Evolutionary conservation across 2,329 filamentous ascomycete genomes (phyloP).

Genomic region (Arthroderma sp.): DNA sequence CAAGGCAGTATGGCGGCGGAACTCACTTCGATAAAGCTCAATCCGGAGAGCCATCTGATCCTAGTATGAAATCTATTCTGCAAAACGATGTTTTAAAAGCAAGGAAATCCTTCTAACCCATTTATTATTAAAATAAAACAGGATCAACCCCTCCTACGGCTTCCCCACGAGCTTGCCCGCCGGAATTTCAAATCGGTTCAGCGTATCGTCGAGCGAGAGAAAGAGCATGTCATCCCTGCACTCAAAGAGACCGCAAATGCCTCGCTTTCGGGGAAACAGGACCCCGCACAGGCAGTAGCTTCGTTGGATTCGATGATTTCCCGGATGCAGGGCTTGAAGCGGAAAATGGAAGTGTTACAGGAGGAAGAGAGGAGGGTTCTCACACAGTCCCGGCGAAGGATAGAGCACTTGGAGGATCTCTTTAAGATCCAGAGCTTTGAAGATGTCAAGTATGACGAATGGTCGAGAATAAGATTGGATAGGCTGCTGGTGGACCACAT

Average conservation of each 20-base stretch:
- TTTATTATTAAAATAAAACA: conserved; percentile 21
- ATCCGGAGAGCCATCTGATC: conserved; percentile 37
- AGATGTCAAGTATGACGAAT: conserved; percentile 86
- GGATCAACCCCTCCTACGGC: conserved; percentile 88
- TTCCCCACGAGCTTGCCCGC: conserved; percentile 82
- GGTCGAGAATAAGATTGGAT: conserved; percentile 71
- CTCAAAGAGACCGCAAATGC: conserved; percentile 45
- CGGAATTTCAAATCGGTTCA: conserved; percentile 79
- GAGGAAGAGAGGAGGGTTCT: conserved; percentile 71
- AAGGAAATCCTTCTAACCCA: neutral
- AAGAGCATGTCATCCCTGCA: conserved; percentile 33
- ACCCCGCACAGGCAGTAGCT: conserved; percentile 59
- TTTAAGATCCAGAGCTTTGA: conserved; percentile 68
- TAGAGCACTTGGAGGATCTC: conserved; percentile 68
- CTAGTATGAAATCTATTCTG: conserved; percentile 23
- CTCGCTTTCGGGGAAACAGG: conserved; percentile 49
- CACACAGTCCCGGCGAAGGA: conserved; percentile 59
- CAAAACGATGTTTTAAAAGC: conserved; percentile 2
- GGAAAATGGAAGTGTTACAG: conserved; percentile 65
- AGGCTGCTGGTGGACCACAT: conserved; percentile 86
- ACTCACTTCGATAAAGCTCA: conserved; percentile 35
- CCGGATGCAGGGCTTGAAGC: conserved; percentile 73
- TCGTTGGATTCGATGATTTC: conserved; percentile 74
- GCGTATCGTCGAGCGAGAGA: conserved; percentile 35
- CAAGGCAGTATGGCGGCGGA: conserved; percentile 26